Percentiles rank a stretch among this genome's conserved stretches.
Conservation (phyloP, 78 protist genomes). For the Diacronema lutheri region DNA sequence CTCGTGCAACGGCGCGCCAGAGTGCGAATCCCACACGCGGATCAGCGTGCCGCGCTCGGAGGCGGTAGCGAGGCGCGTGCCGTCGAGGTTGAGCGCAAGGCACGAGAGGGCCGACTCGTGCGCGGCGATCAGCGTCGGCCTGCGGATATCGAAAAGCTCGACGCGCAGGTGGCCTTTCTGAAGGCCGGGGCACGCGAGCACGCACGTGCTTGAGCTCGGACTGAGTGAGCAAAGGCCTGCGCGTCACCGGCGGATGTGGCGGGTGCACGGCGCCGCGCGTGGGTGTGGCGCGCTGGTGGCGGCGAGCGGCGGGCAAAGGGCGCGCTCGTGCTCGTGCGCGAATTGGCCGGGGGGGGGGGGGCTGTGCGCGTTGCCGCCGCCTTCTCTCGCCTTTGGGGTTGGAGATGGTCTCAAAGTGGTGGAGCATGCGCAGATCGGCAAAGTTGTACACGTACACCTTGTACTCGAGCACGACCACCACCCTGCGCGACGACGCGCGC, state of each 20-base stretch:
- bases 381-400: slow-evolving; percentile 75
- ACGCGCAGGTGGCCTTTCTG: slow-evolving; percentile 50
- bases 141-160: slow-evolving; percentile 28
- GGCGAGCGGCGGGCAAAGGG: not conserved
- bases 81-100: slow-evolving; percentile 82
- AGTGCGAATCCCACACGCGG: slow-evolving; percentile 84
- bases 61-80: slow-evolving; percentile 88
- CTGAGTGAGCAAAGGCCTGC: slow-evolving; percentile 69
- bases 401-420: slow-evolving; percentile 78
- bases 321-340: not conserved
- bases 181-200: slow-evolving; percentile 49
- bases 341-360: not conserved
- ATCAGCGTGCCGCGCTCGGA: slow-evolving; percentile 92
- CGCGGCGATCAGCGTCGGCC: slow-evolving; percentile 58
- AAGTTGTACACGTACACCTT: slow-evolving; percentile 85
- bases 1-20: slow-evolving; percentile 72
- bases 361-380: not conserved
- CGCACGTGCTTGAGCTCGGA: slow-evolving; percentile 35
- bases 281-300: not conserved
- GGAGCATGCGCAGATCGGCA: slow-evolving; percentile 72
- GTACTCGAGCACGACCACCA: slow-evolving; percentile 86
- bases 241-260: too few species aligned
- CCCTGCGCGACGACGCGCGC: slow-evolving; percentile 11
- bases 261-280: not conserved
- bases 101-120: slow-evolving; percentile 69